phyloP scores from a whole-genome alignment of 352 stramenopile genomes.

The Globisporangium cederbergense region DNA sequence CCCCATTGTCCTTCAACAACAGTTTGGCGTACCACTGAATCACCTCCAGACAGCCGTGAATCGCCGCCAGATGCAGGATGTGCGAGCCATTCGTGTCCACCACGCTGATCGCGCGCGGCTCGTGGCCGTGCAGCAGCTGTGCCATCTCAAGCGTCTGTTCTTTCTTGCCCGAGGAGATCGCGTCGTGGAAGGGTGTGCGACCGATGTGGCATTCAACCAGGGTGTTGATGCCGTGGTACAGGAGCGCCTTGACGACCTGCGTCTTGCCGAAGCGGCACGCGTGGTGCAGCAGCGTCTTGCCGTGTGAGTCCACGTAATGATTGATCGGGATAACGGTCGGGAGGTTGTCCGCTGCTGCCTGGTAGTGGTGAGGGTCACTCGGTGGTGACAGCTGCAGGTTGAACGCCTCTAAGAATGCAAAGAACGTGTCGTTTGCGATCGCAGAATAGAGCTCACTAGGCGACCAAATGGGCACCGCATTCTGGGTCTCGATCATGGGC shows the following conservation, averaged over 20 bases:
- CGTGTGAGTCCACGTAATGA: slow-evolving; percentile 41
- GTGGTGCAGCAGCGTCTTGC: slow-evolving; percentile 65
- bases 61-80: slow-evolving; percentile 61
- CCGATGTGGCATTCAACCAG: slow-evolving; percentile 43
- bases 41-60: slow-evolving; percentile 58
- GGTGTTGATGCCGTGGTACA: slow-evolving; percentile 48
- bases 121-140: slow-evolving; percentile 50
- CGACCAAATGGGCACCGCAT: slow-evolving; percentile 2
- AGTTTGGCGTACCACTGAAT: slow-evolving; percentile 48
- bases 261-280: slow-evolving; percentile 50
- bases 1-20: background rate
- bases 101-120: slow-evolving; percentile 32
- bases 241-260: slow-evolving; percentile 46
- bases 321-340: slow-evolving; percentile 24
- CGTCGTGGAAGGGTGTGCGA: slow-evolving; percentile 59
- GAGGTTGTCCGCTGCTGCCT: too few species aligned
- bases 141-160: slow-evolving; percentile 34
- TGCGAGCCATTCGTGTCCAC: slow-evolving; percentile 63
- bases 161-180: slow-evolving; percentile 27
- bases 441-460: slow-evolving; percentile 17
- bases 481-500: background rate
- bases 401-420: slow-evolving; percentile 18
- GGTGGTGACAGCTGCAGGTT: slow-evolving; percentile 10
- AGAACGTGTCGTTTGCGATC: slow-evolving; percentile 20
- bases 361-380: background rate